A percentile compares a stretch with the other conserved stretches of the same genome.
Conservation (phyloP, 2,329 filamentous ascomycete species). For the Graphium sp. region DNA sequence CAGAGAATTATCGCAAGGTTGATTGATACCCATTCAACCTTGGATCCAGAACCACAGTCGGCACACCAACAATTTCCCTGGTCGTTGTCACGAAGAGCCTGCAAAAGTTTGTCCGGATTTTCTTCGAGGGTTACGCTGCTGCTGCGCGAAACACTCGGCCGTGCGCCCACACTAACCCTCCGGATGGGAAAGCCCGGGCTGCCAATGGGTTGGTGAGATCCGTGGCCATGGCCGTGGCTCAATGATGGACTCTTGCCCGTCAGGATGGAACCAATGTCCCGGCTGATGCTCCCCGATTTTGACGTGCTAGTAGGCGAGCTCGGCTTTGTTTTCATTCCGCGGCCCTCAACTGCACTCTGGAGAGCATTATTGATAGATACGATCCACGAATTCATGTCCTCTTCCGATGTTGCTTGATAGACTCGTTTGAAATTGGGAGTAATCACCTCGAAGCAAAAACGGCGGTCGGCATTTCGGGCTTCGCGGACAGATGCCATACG, state of each 20-base stretch:
- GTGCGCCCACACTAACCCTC: constrained; percentile 80
- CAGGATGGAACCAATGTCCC: constrained; percentile 83
- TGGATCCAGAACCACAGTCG: constrained; percentile 79
- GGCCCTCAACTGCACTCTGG: constrained; percentile 85
- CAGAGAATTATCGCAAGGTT: constrained; percentile 93
- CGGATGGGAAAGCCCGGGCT: constrained; percentile 48
- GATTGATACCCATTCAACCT: constrained; percentile 98
- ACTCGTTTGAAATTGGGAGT: constrained; percentile 92
- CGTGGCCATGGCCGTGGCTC: constrained; percentile 31
- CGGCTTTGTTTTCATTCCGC: constrained; percentile 40
- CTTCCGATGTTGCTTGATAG: constrained; percentile 93
- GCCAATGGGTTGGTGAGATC: constrained; percentile 24
- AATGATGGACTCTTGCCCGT: constrained; percentile 79
- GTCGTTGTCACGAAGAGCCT: constrained; percentile 75
- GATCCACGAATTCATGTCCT: constrained; percentile 97
- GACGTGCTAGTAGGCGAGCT: constrained; percentile 15
- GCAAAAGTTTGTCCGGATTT: constrained; percentile 69
- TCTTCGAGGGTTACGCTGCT: constrained; percentile 63
- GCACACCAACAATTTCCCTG: constrained; percentile 89
- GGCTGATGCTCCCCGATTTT: constrained; percentile 37
- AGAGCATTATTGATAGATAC: constrained; percentile 90
- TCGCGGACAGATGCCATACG: constrained; percentile 94
- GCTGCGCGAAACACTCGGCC: constrained; percentile 54
- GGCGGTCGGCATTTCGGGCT: constrained; percentile 80
- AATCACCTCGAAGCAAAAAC: constrained; percentile 97